Conservation (phyloP, 2,329 filamentous ascomycete species). For the Incumbomyces delicatus region DNA sequence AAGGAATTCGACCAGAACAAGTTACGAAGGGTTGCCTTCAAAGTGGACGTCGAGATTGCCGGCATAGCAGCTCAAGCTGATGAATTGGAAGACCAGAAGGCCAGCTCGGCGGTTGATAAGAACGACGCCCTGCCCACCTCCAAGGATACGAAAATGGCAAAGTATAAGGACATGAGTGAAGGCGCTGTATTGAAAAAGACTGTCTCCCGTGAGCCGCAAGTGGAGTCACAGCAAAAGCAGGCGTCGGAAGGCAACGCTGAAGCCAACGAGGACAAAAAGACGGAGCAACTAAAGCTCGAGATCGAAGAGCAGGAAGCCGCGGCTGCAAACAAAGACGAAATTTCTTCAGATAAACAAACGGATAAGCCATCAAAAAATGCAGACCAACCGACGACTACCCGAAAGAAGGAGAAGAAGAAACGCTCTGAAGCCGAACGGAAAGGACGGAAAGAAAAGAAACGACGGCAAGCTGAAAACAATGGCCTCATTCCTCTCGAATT, state of each 20-base stretch:
- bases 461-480: conserved; percentile 76
- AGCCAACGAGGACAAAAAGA: background rate
- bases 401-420: conserved; percentile 95
- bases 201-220: background rate
- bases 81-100: conserved; percentile 26
- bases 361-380: conserved; percentile 18
- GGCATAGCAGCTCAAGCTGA: conserved; percentile 72
- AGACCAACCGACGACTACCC: conserved; percentile 41
- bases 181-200: conserved; percentile 60
- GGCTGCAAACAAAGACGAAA: conserved; percentile 10
- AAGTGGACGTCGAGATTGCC: conserved; percentile 94
- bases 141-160: conserved; percentile 40
- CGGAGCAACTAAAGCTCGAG: background rate
- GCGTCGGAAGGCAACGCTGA: conserved; percentile 25
- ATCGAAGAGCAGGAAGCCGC: background rate
- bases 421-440: conserved; percentile 86
- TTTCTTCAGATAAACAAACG: conserved; percentile 20
- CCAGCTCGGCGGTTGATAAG: conserved; percentile 19
- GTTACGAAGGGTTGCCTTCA: conserved; percentile 81
- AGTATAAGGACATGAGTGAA: conserved; percentile 60
- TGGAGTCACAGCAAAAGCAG: conserved; percentile 35
- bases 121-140: conserved; percentile 28
- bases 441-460: conserved; percentile 80
- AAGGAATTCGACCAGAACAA: conserved; percentile 71
- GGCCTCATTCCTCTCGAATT: conserved; percentile 79